phyloP scores from a whole-genome alignment of 2,329 filamentous ascomycete species.

The Chrysosporium keratinophilum region DNA sequence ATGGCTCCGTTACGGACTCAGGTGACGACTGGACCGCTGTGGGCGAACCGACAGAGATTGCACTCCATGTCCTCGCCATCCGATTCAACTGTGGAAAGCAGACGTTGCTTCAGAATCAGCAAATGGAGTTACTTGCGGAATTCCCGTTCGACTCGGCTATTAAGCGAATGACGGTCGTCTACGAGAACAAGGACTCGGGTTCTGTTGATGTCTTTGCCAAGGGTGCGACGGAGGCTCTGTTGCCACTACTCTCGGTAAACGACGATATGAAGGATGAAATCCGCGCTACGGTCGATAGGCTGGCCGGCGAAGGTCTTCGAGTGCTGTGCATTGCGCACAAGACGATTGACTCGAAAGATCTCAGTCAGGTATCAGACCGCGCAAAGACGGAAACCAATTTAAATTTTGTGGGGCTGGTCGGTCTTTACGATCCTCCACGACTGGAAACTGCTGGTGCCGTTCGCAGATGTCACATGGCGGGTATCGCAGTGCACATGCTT shows the following conservation, averaged over 20 bases:
- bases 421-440: constrained; percentile 72
- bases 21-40: constrained; percentile 46
- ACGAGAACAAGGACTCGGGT: constrained; percentile 23
- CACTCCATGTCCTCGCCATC: constrained; percentile 56
- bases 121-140: constrained; percentile 47
- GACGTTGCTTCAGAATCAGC: constrained; percentile 35
- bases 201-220: constrained; percentile 18
- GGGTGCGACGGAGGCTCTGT: constrained; percentile 55
- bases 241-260: constrained; percentile 48
- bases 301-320: constrained; percentile 52
- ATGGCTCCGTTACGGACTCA: constrained; percentile 22
- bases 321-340: constrained; percentile 39
- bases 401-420: constrained; percentile 62
- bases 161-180: constrained; percentile 60
- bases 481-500: constrained; percentile 66
- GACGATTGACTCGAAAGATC: constrained; percentile 27
- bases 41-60: constrained; percentile 56
- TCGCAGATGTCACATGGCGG: constrained; percentile 54
- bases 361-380: constrained; percentile 44
- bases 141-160: constrained; percentile 59
- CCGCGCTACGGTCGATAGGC: constrained; percentile 50
- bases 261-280: constrained; percentile 45
- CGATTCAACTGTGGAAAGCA: constrained; percentile 49
- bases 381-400: constrained; percentile 52
- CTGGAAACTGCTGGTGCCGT: constrained; percentile 62